phyloP scores from a whole-genome alignment of 345 rosid species.

The Eucalyptus marginata region DNA sequence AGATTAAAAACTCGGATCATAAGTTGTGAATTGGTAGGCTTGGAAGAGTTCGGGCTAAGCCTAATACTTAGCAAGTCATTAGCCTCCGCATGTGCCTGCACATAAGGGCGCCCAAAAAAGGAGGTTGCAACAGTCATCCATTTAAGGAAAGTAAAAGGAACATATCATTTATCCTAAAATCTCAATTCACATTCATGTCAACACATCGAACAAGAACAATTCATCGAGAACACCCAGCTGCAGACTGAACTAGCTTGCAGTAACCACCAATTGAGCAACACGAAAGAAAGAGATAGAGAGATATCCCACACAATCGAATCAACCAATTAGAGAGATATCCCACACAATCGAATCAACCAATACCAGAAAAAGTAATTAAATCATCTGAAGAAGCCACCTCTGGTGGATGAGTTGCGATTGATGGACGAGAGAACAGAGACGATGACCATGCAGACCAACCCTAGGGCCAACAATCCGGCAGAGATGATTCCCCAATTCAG shows the following conservation, averaged over 20 bases:
- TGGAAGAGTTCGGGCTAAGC: no score
- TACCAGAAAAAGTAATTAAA: not conserved
- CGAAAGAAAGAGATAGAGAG: not conserved
- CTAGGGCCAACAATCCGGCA: not conserved
- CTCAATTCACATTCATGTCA: not conserved
- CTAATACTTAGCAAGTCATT: no score
- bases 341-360: not conserved
- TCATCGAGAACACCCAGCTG: not conserved
- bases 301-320: not conserved
- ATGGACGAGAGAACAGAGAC: constrained; percentile 10
- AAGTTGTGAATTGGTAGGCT: no score
- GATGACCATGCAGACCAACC: constrained; percentile 1
- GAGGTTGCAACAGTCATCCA: not conserved
- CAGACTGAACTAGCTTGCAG: not conserved
- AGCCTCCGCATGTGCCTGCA: accelerated
- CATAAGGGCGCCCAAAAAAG: no score
- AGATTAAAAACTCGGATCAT: no score
- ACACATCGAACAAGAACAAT: not conserved
- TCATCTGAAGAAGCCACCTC: not conserved
- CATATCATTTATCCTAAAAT: not conserved
- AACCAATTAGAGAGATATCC: not conserved
- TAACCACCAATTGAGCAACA: not conserved
- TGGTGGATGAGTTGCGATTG: not conserved
- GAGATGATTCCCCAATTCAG: not conserved
- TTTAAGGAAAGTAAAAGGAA: not conserved